phyloP scores from a whole-genome alignment of 1,139 yeast genomes.

The Kluyveromyces marxianus region DNA sequence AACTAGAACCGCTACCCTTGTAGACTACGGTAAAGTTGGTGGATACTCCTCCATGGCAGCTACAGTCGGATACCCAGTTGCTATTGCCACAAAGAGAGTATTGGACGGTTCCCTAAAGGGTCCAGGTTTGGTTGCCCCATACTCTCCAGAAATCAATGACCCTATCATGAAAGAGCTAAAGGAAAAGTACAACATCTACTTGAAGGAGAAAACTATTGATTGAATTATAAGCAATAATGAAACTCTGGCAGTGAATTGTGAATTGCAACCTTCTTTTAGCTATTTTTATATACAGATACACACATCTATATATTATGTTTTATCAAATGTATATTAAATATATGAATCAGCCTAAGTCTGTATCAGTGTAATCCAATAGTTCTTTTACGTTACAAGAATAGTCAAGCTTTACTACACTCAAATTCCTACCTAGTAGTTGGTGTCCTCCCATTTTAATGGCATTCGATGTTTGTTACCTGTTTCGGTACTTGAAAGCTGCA shows the following conservation, averaged over 20 bases:
- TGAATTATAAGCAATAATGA: conserved; percentile 7
- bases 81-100: conserved; percentile 86
- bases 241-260: conserved; percentile 3
- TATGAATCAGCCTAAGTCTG: too few relatives aligned
- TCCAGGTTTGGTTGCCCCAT: conserved; percentile 90
- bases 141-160: conserved; percentile 80
- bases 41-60: conserved; percentile 99
- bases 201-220: conserved; percentile 71
- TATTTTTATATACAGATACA: neutral
- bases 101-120: conserved; percentile 71
- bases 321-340: too few relatives aligned
- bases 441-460: too few relatives aligned
- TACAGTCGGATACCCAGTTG: conserved; percentile 97
- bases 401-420: too few relatives aligned
- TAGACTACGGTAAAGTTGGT: conserved; percentile 89
- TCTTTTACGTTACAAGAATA: too few relatives aligned
- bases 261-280: neutral
- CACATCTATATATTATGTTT: neutral
- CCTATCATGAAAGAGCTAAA: conserved; percentile 88
- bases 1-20: conserved; percentile 89
- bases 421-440: too few relatives aligned
- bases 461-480: too few relatives aligned
- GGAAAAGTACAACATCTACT: conserved; percentile 80
- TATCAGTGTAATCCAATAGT: too few relatives aligned
- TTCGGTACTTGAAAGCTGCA: too few relatives aligned